Conservation (phyloP, 352 stramenopile genomes). For the Pythium angustatum region DNA sequence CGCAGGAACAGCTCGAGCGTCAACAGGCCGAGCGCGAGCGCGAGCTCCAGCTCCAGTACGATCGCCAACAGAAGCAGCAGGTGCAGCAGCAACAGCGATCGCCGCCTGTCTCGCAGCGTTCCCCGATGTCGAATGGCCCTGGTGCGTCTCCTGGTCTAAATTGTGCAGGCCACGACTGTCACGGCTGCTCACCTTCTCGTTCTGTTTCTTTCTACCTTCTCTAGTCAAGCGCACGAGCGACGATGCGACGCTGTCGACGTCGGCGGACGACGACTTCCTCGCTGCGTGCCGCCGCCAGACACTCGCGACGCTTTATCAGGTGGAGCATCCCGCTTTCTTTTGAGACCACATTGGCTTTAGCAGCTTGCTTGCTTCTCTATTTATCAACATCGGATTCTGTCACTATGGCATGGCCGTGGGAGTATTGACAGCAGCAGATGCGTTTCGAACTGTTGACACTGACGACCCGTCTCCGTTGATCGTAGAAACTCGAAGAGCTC, state of each 20-base stretch:
- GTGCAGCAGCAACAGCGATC: constrained; percentile 26
- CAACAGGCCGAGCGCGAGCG: constrained; percentile 28
- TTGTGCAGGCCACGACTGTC: too few species aligned
- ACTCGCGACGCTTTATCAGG: constrained; percentile 68
- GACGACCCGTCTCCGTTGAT: neutral
- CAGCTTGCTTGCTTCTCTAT: constrained; percentile 12
- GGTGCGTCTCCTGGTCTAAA: constrained; percentile 35
- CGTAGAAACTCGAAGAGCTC: constrained; percentile 75
- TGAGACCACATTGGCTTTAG: neutral
- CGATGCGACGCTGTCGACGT: constrained; percentile 19
- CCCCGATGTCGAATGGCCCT: constrained; percentile 18
- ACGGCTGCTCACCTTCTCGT: too few species aligned
- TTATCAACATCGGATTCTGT: constrained; percentile 24
- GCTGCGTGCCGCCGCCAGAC: constrained; percentile 54
- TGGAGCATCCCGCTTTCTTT: constrained; percentile 48
- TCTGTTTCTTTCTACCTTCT: too few species aligned
- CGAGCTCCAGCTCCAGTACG: constrained; percentile 25
- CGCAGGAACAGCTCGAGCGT: constrained; percentile 35
- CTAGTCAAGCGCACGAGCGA: constrained; percentile 59
- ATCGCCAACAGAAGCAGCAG: constrained; percentile 32
- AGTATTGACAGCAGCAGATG: constrained; percentile 7
- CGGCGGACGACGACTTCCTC: constrained; percentile 42
- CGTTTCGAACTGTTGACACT: too few species aligned
- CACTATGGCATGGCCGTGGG: constrained; percentile 13
- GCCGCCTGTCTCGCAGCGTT: too few species aligned